Percentiles rank a stretch among this genome's conserved stretches.
These are phyloP conservation scores for Solanum chmielewskii DNA, from an alignment of 257 asterid genomes.

Conservation along the genomic window DNA sequence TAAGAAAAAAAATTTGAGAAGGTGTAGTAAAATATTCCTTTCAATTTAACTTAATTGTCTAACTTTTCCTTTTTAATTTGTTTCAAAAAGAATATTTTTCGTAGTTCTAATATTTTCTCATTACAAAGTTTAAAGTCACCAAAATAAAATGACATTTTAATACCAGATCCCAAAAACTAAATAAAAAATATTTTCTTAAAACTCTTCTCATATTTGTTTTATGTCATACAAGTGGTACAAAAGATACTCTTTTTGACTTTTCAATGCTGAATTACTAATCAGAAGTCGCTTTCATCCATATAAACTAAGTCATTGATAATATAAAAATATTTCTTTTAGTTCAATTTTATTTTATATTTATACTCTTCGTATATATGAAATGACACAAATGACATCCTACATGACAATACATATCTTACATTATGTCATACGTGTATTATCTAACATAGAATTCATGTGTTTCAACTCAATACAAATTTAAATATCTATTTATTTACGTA, in stretches of 20 bases:
- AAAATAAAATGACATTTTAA: too few species aligned
- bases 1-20: rapidly evolving
- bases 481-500: too few species aligned
- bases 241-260: not conserved
- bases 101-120: too few species aligned
- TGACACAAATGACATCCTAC: rapidly evolving
- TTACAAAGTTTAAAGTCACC: too few species aligned
- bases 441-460: rapidly evolving
- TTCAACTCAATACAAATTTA: too few species aligned
- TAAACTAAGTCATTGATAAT: not conserved
- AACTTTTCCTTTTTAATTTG: too few species aligned
- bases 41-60: too few species aligned
- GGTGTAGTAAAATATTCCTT: not conserved
- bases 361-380: rapidly evolving
- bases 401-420: not conserved
- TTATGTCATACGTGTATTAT: too few species aligned
- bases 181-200: not conserved
- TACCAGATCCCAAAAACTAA: too few species aligned
- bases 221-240: not conserved
- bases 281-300: not conserved
- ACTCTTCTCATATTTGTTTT: not conserved
- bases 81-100: too few species aligned
- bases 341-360: too few species aligned
- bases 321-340: too few species aligned
- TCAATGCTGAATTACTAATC: not conserved